These are phyloP conservation scores for Oxalis stricta DNA, from an alignment of 441 rosid species.

Conservation along the genomic window DNA sequence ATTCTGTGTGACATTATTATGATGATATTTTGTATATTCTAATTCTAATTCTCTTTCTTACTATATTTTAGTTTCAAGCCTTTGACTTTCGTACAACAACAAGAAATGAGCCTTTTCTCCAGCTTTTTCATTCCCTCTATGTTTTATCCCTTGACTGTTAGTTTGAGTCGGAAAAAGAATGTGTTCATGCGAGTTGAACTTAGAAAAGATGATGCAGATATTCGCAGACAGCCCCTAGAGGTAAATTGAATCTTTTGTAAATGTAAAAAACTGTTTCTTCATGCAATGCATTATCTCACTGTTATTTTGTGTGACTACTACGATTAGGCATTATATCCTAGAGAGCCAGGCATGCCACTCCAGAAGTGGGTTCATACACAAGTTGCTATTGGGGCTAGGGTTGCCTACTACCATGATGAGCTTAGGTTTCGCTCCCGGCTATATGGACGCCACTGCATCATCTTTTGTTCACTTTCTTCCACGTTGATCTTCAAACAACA, in stretches of 20 bases:
- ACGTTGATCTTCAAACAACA: constrained; percentile 95
- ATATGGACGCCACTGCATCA: constrained; percentile 94
- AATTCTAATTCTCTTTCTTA: constrained; percentile 13
- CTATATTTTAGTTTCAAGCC: constrained; percentile 60
- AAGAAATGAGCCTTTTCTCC: constrained; percentile 96
- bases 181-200: constrained; percentile 82
- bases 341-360: constrained; percentile 64
- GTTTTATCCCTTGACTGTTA: constrained; percentile 81
- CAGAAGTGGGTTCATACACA: constrained; percentile 94
- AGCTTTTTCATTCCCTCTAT: constrained; percentile 89
- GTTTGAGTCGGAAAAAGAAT: constrained; percentile 92
- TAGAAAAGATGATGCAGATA: constrained; percentile 89
- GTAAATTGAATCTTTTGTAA: constrained; percentile 24
- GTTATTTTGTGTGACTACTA: constrained; percentile 16
- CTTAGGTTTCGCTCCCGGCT: constrained; percentile 82
- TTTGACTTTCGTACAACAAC: constrained; percentile 93
- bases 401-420: constrained; percentile 93
- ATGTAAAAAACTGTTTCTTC: constrained; percentile 4
- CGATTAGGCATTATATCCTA: constrained; percentile 76
- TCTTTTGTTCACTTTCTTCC: constrained; percentile 90
- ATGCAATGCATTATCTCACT: constrained; percentile 11
- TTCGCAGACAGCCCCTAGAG: constrained; percentile 90
- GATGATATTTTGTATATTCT: no score
- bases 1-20: no score
- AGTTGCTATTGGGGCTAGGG: constrained; percentile 79